Percentiles rank a stretch among this genome's conserved stretches.
These are phyloP conservation scores for Eutypella sp. DNA, from an alignment of 2,329 filamentous ascomycete species.

Conservation along the genomic window DNA sequence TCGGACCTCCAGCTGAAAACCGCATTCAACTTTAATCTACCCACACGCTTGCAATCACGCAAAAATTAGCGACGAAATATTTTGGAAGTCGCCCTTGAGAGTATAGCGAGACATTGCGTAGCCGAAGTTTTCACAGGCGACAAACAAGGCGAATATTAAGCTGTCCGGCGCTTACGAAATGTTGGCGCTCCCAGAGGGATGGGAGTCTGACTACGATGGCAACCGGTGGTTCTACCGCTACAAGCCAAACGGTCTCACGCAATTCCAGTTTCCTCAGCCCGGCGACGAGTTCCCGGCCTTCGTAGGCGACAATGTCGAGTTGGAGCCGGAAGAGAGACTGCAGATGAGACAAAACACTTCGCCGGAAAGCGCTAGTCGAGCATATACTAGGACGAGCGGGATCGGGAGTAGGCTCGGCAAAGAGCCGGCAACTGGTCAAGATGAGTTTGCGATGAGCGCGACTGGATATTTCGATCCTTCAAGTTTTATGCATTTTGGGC, in stretches of 20 bases:
- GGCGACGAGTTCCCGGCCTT: conserved; percentile 56
- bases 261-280: conserved; percentile 52
- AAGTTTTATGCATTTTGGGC: conserved; percentile 48
- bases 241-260: conserved; percentile 47
- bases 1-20: too few species aligned
- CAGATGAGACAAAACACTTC: conserved; percentile 36
- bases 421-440: conserved; percentile 18
- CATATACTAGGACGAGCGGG: conserved; percentile 13
- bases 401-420: conserved; percentile 15
- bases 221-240: conserved; percentile 54
- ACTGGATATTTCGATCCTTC: conserved; percentile 45
- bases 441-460: conserved; percentile 25
- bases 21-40: too few species aligned
- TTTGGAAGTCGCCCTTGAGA: too few species aligned
- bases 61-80: too few species aligned
- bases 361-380: conserved; percentile 10
- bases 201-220: conserved; percentile 56
- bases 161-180: conserved; percentile 15
- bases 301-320: conserved; percentile 32
- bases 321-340: conserved; percentile 49
- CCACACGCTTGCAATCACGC: too few species aligned
- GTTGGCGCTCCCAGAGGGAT: conserved; percentile 45
- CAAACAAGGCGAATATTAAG: not conserved
- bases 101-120: not conserved
- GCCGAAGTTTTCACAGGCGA: not conserved